Evolutionary conservation across 805 yeast genomes (phyloP), one percentile per base, ranked within the genome.

Genomic region (Ogataea neopini): DNA sequence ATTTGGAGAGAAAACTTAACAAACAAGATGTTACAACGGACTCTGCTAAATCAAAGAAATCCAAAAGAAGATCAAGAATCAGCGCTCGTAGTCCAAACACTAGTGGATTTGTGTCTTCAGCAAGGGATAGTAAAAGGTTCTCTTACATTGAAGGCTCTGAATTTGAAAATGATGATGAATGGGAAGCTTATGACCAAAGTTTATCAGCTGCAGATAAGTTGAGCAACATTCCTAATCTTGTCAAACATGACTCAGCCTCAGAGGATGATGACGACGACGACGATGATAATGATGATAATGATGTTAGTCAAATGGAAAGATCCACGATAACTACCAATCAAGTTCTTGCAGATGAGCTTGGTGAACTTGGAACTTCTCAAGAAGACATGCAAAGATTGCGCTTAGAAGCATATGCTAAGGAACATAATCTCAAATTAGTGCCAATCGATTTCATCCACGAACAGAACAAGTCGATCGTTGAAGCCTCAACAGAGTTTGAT

Each of bases 371-470:
- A 23, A 6, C 18, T 6, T 19, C 20, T 20, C 17, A 40, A 3
- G 41, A 43, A 26, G 44, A 34, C 6, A 32, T 44, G 10, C 48
- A 46, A 22, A 38, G 55, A 17, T 50, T 44, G 3, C 64, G 63
- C n/a, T 58, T 69, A 14, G 59, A 65, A 43, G 41, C 54, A 8
- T 68, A 63, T 45, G 72, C 70, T 6, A 51, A 57, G 8, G 48
- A 52, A 19, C 62, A 67, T 44, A 55, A 59, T 13, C 35, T 51
- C 30, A 48, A 43, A 39, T 42, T 56, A 11, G 47, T 54, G 22
- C 45, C 58, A 3, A 25, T 48, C 7, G 50, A 46, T 11, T 29
- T 30, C 17, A 43, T 40, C 8, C 34, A 35, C 6, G 19, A 42
- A 2, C 47, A 51, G 9, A 53, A 57, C 8, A 54, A 49, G 17